These are phyloP conservation scores for Coemansia erecta DNA, from an alignment of 192 early-diverging fungal species.

Conservation along the genomic window DNA sequence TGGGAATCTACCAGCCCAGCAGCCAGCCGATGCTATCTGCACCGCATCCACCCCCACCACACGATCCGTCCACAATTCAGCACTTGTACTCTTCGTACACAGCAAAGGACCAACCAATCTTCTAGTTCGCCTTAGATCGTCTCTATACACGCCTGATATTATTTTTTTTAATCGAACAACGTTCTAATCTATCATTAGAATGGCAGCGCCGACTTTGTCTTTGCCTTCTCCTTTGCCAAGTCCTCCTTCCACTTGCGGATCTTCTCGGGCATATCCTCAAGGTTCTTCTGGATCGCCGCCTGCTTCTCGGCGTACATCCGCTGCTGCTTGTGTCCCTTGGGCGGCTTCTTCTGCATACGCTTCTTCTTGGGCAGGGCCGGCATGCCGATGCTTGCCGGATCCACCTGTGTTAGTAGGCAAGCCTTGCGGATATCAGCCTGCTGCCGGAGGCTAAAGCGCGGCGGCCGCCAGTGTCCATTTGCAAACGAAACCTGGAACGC, in stretches of 20 bases:
- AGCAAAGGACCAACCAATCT: too few relatives aligned
- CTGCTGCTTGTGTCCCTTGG: conserved; percentile 56
- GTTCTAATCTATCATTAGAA: conserved; percentile 22
- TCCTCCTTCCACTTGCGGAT: conserved; percentile 54
- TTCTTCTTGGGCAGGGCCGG: conserved; percentile 35
- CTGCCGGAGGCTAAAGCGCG: conserved; percentile 52
- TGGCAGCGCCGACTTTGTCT: conserved; percentile 42
- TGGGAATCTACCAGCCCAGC: too few relatives aligned
- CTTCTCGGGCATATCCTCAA: conserved; percentile 52
- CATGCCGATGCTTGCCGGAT: conserved; percentile 56
- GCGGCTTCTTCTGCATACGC: conserved; percentile 43
- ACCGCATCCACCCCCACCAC: too few relatives aligned
- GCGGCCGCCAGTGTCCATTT: conserved; percentile 54
- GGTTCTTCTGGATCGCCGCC: conserved; percentile 42
- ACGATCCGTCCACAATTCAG: too few relatives aligned
- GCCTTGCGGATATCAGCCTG: conserved; percentile 67
- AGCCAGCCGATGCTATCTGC: too few relatives aligned
- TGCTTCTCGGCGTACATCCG: conserved; percentile 37
- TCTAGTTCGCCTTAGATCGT: too few relatives aligned
- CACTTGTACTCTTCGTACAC: too few relatives aligned
- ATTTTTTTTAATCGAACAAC: too few relatives aligned
- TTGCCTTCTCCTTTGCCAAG: conserved; percentile 45
- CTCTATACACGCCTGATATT: too few relatives aligned
- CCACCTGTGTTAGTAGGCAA: conserved; percentile 51
- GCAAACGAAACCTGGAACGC: conserved; percentile 46